phyloP scores from a whole-genome alignment of 2,329 filamentous ascomycete genomes.

The Fusarium sublunatum region DNA sequence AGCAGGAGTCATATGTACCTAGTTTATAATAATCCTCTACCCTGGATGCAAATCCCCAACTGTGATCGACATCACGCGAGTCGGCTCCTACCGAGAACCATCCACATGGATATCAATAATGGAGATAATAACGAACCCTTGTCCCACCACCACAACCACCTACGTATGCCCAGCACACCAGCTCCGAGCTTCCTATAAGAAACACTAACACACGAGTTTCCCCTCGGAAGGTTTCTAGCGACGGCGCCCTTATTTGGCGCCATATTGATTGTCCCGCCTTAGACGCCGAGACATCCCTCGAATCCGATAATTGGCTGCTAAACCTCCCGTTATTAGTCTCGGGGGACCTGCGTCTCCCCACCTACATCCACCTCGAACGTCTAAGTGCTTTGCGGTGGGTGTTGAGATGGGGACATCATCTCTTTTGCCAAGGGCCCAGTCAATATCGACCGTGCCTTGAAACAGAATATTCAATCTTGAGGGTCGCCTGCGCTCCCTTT shows the following conservation, averaged over 20 bases:
- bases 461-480: constrained; percentile 36
- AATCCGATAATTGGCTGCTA: constrained; percentile 31
- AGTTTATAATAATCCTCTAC: not conserved
- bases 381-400: constrained; percentile 16
- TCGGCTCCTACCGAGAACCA: constrained; percentile 15
- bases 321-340: constrained; percentile 15
- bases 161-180: not conserved
- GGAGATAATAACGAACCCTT: not conserved
- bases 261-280: constrained; percentile 1
- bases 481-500: constrained; percentile 32
- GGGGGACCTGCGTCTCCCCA: constrained; percentile 29
- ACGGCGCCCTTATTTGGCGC: constrained; percentile 24
- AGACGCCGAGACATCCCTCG: constrained; percentile 10
- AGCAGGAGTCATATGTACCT: no score
- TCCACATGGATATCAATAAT: not conserved
- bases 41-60: constrained; percentile 10
- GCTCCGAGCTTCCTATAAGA: not conserved
- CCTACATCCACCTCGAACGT: constrained; percentile 6
- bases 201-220: constrained; percentile 6
- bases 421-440: constrained; percentile 25
- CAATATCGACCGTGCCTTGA: constrained; percentile 11
- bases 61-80: constrained; percentile 26
- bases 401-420: constrained; percentile 20
- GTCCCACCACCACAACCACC: not conserved
- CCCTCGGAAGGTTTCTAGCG: constrained; percentile 3